A percentile compares a stretch with the other conserved stretches of the same genome.
Conservation (phyloP, 2,329 filamentous ascomycete species). For the Drechslera avenae region DNA sequence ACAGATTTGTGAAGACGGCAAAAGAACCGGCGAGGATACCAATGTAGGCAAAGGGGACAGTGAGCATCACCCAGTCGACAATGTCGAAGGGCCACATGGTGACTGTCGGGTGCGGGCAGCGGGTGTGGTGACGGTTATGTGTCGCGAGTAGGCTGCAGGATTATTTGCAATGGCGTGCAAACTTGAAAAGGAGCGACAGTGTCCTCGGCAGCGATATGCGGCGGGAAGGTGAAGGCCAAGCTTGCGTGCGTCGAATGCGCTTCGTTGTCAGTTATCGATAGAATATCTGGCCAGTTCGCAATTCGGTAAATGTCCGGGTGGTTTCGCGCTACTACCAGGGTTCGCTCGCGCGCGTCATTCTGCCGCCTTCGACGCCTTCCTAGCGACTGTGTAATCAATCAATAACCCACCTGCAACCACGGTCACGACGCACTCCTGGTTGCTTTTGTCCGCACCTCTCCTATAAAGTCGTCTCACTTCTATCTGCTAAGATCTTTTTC, state of each 20-base stretch:
- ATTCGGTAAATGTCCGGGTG: conserved; percentile 16
- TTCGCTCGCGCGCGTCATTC: conserved; percentile 22
- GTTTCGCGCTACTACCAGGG: conserved; percentile 17
- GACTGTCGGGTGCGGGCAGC: conserved; percentile 13
- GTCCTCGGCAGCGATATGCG: conserved; percentile 12
- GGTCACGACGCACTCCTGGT: conserved; percentile 2
- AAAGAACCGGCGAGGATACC: conserved; percentile 85
- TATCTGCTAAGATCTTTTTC: neutral
- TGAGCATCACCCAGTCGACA: conserved; percentile 81
- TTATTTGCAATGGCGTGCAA: neutral
- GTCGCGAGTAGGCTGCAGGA: neutral
- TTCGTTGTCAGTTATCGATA: conserved; percentile 19
- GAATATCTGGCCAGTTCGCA: conserved; percentile 35
- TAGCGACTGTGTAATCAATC: conserved; percentile 17
- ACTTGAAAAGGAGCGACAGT: conserved; percentile 25
- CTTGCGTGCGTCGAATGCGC: conserved; percentile 3
- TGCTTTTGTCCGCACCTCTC: neutral
- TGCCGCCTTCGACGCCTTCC: conserved; percentile 20
- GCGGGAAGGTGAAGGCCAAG: conserved; percentile 10
- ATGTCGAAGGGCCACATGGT: conserved; percentile 51
- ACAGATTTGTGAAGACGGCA: conserved; percentile 88
- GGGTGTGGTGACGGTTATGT: neutral
- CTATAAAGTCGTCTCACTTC: neutral
- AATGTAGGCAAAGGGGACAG: conserved; percentile 88
- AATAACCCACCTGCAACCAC: conserved; percentile 13